These are phyloP conservation scores for Davidsoniella eucalypti DNA, from an alignment of 2,329 filamentous ascomycete genomes.

Conservation along the genomic window DNA sequence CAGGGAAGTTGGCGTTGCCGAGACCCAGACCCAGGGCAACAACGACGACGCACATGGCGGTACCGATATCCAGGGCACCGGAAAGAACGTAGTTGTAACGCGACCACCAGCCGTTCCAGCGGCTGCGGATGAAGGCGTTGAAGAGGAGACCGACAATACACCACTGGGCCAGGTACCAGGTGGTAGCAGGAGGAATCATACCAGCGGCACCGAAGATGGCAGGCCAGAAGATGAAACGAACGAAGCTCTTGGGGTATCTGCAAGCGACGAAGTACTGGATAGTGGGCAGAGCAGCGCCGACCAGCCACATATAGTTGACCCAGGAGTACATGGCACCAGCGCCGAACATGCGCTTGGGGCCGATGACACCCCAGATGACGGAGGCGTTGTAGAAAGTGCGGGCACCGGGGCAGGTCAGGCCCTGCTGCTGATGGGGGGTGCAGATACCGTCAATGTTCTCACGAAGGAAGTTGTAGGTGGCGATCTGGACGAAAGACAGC, in stretches of 20 bases:
- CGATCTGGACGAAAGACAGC: slow-evolving; percentile 24
- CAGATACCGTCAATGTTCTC: slow-evolving; percentile 38
- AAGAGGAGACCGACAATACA: slow-evolving; percentile 37
- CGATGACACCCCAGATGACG: slow-evolving; percentile 46
- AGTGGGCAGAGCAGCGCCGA: slow-evolving; percentile 31
- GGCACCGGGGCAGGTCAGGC: slow-evolving; percentile 39
- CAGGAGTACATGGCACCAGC: slow-evolving; percentile 29
- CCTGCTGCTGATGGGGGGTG: slow-evolving; percentile 27
- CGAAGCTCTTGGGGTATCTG: slow-evolving; percentile 27
- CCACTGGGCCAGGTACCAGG: slow-evolving; percentile 38
- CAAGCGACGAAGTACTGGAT: slow-evolving; percentile 32
- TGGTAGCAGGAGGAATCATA: slow-evolving; percentile 37
- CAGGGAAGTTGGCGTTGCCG: slow-evolving; percentile 27
- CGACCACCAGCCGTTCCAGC: slow-evolving; percentile 40
- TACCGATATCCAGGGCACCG: slow-evolving; percentile 41
- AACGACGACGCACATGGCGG: slow-evolving; percentile 38
- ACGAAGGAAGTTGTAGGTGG: slow-evolving; percentile 24
- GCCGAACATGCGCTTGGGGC: slow-evolving; percentile 21
- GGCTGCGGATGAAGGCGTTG: slow-evolving; percentile 34
- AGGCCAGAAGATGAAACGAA: slow-evolving; percentile 35
- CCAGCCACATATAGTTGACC: slow-evolving; percentile 39
- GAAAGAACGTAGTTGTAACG: slow-evolving; percentile 44
- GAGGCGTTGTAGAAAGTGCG: slow-evolving; percentile 44
- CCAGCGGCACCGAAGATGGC: slow-evolving; percentile 34
- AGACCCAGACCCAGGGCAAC: slow-evolving; percentile 31